A percentile compares a stretch with the other conserved stretches of the same genome.
Conservation (phyloP, 306 rosid genomes). For the Rubus parviflorus region DNA sequence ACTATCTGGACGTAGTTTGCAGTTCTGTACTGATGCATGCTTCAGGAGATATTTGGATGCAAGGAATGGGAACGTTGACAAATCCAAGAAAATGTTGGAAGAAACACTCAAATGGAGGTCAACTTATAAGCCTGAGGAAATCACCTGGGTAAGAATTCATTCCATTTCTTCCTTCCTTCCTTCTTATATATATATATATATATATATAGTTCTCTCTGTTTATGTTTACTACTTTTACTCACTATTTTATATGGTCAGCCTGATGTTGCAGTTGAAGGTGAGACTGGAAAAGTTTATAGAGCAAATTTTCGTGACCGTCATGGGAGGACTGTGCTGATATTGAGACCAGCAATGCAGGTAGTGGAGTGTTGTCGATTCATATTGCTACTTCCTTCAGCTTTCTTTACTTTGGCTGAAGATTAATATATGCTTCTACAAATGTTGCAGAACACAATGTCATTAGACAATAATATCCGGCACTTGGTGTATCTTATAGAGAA, state of each 20-base stretch:
- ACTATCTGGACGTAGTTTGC: slow-evolving; percentile 28
- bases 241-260: slow-evolving; percentile 25
- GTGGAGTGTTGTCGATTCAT: background rate
- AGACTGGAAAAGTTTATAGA: slow-evolving; percentile 69
- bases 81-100: slow-evolving; percentile 70
- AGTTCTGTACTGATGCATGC: slow-evolving; percentile 48
- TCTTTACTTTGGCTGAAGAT: background rate
- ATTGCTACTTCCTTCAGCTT: background rate
- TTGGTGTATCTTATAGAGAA: slow-evolving; percentile 80
- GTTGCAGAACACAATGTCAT: slow-evolving; percentile 59
- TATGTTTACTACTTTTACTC: background rate
- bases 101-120: slow-evolving; percentile 80
- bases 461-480: slow-evolving; percentile 76
- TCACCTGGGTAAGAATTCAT: slow-evolving; percentile 38
- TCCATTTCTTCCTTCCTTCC: too few relatives aligned
- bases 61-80: slow-evolving; percentile 44
- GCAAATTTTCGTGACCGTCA: slow-evolving; percentile 72
- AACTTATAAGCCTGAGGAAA: slow-evolving; percentile 62
- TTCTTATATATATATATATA: too few relatives aligned
- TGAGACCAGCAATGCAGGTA: slow-evolving; percentile 56
- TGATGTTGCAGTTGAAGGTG: slow-evolving; percentile 51
- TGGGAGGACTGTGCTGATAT: slow-evolving; percentile 51
- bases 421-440: slow-evolving; percentile 23
- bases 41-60: slow-evolving; percentile 49
- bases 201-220: background rate